Evolutionary conservation across 192 early-diverging fungal genomes (phyloP).

Genomic region (Neocallimastix lanati): DNA sequence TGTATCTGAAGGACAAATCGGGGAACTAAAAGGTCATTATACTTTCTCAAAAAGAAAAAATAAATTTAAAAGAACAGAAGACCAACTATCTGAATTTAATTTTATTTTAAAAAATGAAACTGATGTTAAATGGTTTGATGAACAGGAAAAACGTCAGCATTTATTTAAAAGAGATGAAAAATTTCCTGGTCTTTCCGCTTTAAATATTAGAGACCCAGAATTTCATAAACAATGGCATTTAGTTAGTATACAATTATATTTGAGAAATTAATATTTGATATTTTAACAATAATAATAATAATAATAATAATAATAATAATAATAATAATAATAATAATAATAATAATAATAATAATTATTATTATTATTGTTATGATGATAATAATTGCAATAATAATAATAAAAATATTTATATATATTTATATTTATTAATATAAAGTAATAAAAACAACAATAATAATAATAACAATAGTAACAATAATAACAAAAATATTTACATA

Average conservation of each 20-base stretch:
- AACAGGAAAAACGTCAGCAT: neutral
- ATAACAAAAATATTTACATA: too few species aligned
- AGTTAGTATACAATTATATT: neutral
- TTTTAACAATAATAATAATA: too few species aligned
- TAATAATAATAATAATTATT: too few species aligned
- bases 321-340: too few species aligned
- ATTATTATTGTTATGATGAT: too few species aligned
- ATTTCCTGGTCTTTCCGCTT: conserved; percentile 1
- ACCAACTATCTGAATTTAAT: neutral
- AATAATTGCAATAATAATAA: too few species aligned
- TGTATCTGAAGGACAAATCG: neutral
- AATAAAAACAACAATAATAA: too few species aligned
- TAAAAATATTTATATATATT: too few species aligned
- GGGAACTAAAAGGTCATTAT: neutral
- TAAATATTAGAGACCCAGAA: conserved; percentile 12
- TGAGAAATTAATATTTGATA: too few species aligned
- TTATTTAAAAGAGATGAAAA: neutral
- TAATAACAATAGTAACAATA: too few species aligned
- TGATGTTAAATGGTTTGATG: neutral
- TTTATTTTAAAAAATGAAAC: neutral
- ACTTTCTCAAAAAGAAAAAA: neutral
- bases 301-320: too few species aligned
- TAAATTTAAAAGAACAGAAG: neutral
- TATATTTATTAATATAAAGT: too few species aligned
- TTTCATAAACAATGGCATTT: conserved; percentile 18